These are phyloP conservation scores for Friedmanniomyces simplex DNA, from an alignment of 495 filamentous ascomycete species.

Conservation along the genomic window DNA sequence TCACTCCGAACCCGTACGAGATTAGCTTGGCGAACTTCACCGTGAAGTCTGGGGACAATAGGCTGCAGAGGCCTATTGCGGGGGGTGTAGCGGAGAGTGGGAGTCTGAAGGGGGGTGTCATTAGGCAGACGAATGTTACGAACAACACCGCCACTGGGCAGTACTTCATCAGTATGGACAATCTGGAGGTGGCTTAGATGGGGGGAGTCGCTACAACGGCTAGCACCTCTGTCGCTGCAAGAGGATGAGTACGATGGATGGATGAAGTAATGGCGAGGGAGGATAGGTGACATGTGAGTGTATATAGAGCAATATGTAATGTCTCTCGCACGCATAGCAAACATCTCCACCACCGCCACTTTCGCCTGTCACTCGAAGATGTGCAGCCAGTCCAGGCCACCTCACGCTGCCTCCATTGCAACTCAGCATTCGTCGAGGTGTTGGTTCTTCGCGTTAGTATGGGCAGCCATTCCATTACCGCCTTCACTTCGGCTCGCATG, in stretches of 20 bases:
- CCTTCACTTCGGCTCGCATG: too few species aligned
- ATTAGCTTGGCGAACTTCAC: constrained; percentile 50
- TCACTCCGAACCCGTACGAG: constrained; percentile 35
- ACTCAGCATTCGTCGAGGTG: too few species aligned
- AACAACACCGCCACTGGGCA: constrained; percentile 34
- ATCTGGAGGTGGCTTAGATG: neutral
- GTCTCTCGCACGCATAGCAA: too few species aligned
- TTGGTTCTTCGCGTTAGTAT: too few species aligned
- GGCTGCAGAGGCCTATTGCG: constrained; percentile 35
- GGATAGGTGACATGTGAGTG: too few species aligned
- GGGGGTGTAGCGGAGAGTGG: constrained; percentile 40
- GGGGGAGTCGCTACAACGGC: too few species aligned
- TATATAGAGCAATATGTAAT: too few species aligned
- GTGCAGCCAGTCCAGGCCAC: too few species aligned
- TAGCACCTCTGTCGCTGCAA: too few species aligned
- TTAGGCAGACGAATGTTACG: constrained; percentile 38
- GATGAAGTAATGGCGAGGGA: neutral
- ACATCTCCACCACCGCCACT: neutral
- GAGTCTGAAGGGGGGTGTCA: constrained; percentile 39
- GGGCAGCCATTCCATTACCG: too few species aligned
- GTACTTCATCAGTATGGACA: constrained; percentile 13
- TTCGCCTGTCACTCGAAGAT: too few species aligned
- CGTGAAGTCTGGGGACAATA: constrained; percentile 45
- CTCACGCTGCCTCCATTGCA: too few species aligned
- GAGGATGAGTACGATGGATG: neutral